phyloP scores from a whole-genome alignment of 1,284 basidiomycete species.

The Wallemia mellicola region DNA sequence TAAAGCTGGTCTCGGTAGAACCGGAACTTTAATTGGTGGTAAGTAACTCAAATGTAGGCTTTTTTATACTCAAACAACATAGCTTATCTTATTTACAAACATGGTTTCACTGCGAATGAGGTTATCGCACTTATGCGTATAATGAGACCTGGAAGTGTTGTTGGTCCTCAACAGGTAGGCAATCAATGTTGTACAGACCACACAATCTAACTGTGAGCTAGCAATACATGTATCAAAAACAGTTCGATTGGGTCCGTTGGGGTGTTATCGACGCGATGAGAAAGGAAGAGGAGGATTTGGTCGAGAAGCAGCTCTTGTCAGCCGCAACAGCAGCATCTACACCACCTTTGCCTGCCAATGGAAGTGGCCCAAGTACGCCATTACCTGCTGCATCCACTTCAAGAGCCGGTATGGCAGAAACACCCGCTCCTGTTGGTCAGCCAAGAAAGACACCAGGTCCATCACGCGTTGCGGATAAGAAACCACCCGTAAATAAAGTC shows the following conservation, averaged over 20 bases:
- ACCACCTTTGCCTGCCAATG: neutral
- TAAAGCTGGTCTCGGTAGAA: slow-evolving; percentile 73
- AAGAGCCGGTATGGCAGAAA: neutral
- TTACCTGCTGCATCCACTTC: neutral
- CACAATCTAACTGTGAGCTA: slow-evolving; percentile 17
- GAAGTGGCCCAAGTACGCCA: neutral
- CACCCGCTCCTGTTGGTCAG: neutral
- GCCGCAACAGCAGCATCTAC: neutral
- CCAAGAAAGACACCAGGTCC: neutral
- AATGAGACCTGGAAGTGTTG: slow-evolving; percentile 78
- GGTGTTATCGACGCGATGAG: slow-evolving; percentile 9
- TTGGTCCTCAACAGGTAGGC: slow-evolving; percentile 43
- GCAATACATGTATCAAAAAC: slow-evolving; percentile 89
- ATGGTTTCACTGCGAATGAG: slow-evolving; percentile 93
- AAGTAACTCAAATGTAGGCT: slow-evolving; percentile 2
- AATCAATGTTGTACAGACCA: neutral
- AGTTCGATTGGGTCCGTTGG: slow-evolving; percentile 80
- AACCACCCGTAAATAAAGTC: neutral
- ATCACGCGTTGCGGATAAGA: neutral
- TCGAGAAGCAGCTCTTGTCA: neutral
- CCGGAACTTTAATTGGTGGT: slow-evolving; percentile 69
- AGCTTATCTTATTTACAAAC: slow-evolving; percentile 96
- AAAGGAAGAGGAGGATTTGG: neutral
- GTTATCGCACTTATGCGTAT: slow-evolving; percentile 97
- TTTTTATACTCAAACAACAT: slow-evolving; percentile 2